Evolutionary conservation across 371 early-diverging fungal genomes (phyloP), one percentile per base, ranked within the genome.

Genomic region (Mortierella sp.): DNA sequence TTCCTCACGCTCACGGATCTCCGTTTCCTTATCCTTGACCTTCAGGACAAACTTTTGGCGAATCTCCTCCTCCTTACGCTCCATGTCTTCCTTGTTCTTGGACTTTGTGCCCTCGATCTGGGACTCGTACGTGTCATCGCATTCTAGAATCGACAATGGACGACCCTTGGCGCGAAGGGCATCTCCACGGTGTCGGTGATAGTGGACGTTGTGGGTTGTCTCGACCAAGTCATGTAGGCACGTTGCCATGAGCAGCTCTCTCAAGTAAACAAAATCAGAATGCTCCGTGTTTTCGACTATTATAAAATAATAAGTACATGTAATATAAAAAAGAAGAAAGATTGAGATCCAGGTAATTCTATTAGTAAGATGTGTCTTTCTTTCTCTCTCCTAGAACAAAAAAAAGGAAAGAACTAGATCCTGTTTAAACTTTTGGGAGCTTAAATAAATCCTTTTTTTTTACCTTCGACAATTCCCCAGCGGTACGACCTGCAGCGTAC

Each of bases 391-490:
- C 28, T 28, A 1, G 28, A 28, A 28, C 28, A 28, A 15, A 59
- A 40, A 38, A 8, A 36, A 36, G 0, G 6, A 10, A 16, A 15
- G n/a, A 19, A 9, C 48, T 1, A 1, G 0, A 63, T 19, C 16
- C n/a, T n/a, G n/a, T n/a, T n/a, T n/a, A n/a, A n/a, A n/a, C n/a
- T n/a, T n/a, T n/a, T n/a, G n/a, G n/a, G n/a, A n/a, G n/a, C n/a
- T n/a, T n/a, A n/a, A 3, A n/a, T 5, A 15, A 10, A 4, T n/a
- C n/a, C n/a, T n/a, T n/a, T n/a, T n/a, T 62, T 71, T 67, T 82
- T 90, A 88, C 95, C 94, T 86, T 97, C 96, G 19, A 97, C 96
- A 58, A 95, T 85, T 48, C 99, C 99, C 99, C 99, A 99, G 19
- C 96, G 95, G 86, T 98, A 99, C 83, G 93, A 90, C 70, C 99